Conservation (phyloP, 1,139 yeast genomes). For the Eremothecium sinecaudum region DNA sequence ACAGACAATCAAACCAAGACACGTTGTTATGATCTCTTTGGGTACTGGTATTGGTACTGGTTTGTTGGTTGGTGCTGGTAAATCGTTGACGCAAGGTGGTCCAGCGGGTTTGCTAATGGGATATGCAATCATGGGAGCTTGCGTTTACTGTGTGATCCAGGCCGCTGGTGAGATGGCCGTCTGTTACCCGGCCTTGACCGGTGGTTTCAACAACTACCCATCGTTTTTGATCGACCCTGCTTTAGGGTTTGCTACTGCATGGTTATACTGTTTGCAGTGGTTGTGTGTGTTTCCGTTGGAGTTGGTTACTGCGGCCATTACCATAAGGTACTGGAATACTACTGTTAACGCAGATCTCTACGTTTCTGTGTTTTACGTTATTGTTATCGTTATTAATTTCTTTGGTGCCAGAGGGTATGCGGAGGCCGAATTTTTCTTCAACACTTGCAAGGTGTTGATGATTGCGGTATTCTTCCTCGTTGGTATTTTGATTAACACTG, state of each 20-base stretch:
- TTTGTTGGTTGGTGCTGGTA: constrained; percentile 64
- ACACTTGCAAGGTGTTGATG: constrained; percentile 51
- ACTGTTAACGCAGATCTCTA: constrained; percentile 57
- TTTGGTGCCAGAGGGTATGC: constrained; percentile 71
- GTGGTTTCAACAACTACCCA: constrained; percentile 68
- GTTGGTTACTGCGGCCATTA: constrained; percentile 66
- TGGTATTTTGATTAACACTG: constrained; percentile 52
- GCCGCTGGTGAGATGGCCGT: constrained; percentile 84
- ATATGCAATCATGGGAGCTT: constrained; percentile 55
- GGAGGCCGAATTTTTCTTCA: constrained; percentile 59
- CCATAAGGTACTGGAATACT: constrained; percentile 39
- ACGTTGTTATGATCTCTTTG: constrained; percentile 62
- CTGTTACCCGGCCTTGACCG: constrained; percentile 61
- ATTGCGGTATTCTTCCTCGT: constrained; percentile 56
- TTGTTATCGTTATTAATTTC: constrained; percentile 49
- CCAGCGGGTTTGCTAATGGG: constrained; percentile 71
- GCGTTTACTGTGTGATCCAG: constrained; percentile 68
- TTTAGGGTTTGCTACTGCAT: constrained; percentile 71
- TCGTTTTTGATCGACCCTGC: constrained; percentile 59
- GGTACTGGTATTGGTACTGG: constrained; percentile 87
- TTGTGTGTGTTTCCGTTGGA: constrained; percentile 66
- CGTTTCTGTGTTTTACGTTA: constrained; percentile 52
- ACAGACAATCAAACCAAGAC: constrained; percentile 43
- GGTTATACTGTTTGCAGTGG: constrained; percentile 82
- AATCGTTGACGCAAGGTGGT: constrained; percentile 60